Conservation (phyloP, 1,284 basidiomycete genomes). For the Puccinia hordei region DNA sequence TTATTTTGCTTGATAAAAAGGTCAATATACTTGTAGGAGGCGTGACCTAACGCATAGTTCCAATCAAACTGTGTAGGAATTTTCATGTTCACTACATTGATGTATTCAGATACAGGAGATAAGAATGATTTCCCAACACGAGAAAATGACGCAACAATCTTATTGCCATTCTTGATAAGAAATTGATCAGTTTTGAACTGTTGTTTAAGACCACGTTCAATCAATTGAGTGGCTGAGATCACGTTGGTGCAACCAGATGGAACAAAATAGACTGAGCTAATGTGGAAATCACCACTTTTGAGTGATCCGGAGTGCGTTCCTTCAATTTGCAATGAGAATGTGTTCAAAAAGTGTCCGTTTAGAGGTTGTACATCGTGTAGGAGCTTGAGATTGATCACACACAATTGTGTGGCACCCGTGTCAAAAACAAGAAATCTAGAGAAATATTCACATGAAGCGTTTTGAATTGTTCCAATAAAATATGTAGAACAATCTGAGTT, state of each 20-base stretch:
- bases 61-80: neutral
- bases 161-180: neutral
- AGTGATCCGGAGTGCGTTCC: conserved; percentile 3
- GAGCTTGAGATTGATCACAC: neutral
- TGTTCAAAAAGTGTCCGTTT: neutral
- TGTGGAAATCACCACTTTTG: neutral
- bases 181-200: neutral
- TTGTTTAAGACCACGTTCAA: conserved; percentile 7
- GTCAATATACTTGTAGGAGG: conserved; percentile 4
- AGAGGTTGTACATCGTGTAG: neutral
- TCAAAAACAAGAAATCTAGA: conserved; percentile 8
- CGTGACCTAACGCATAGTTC: conserved; percentile 8
- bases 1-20: neutral
- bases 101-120: neutral
- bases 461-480: neutral
- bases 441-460: neutral
- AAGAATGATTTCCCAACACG: neutral
- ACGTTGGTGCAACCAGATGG: conserved; percentile 7
- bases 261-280: conserved; percentile 6
- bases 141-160: neutral
- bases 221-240: neutral
- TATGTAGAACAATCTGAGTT: neutral
- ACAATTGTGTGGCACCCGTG: neutral
- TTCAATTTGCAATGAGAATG: neutral
- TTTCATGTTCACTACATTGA: neutral